Evolutionary conservation across 306 rosid species (phyloP), one percentile per base, ranked within the genome.

Genomic region (Dicorynia guianensis): DNA sequence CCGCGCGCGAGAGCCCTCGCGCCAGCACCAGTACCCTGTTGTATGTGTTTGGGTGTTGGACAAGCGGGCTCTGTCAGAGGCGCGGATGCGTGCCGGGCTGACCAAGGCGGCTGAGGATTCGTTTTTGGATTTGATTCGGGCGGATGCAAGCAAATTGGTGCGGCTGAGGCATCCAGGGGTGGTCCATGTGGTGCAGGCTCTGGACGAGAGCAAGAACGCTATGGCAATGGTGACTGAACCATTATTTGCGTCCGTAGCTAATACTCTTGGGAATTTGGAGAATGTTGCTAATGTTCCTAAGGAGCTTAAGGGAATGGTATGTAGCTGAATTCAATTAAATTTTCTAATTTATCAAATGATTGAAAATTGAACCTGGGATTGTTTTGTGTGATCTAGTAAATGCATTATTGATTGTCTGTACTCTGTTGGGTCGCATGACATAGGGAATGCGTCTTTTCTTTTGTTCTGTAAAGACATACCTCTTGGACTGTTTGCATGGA

Each of bases 151-250:
- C 4, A 85, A 94, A 82, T 87, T 95, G 34, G 97, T 95, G 58
- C 72, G 97, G 74, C 43, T 95, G 68, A 77, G 99, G 76, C 99
- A 95, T 46, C 99, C 99, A 0, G 99, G 99, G 0, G 91, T 95
- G 76, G 92, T 92, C 14, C 99, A 95, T 67, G 97, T 95, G 71
- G 99, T 95, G 63, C 99, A 95, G 87, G 99, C 91, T 0, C 67
- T 95, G 34, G 99, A 95, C 12, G 99, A 95, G 97, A 95, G 79
- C 68, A 95, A 95, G 87, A 87, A 92, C 58, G 98, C 99, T 0
- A 95, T 95, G 98, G 97, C 99, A 0, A 90, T 95, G 99, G 99
- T 92, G 46, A 95, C 99, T 0, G 99, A 95, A 66, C 99, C 99
- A 0, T 79, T 95, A 76, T 95, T 92, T 70, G 96, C 99, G 17